Percentiles rank a stretch among this genome's conserved stretches.
phyloP scores from a whole-genome alignment of 2,329 filamentous ascomycete species.

The Aspergillus sp. region DNA sequence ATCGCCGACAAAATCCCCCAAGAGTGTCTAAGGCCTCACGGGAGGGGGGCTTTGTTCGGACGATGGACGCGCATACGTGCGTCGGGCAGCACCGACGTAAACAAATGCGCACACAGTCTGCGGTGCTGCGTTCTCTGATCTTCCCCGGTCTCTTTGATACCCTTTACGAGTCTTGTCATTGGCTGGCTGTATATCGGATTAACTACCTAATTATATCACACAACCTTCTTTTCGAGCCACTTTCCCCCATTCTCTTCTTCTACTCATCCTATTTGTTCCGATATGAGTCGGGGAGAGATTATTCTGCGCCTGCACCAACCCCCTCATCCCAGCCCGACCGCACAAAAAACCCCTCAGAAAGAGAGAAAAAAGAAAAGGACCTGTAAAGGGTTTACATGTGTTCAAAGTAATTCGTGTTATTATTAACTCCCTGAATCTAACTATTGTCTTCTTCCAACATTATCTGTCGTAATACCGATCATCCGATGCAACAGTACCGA shows the following conservation, averaged over 20 bases:
- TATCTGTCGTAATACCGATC: background rate
- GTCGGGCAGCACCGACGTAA: constrained; percentile 8
- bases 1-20: constrained; percentile 38
- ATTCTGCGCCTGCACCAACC: background rate
- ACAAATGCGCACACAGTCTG: constrained; percentile 12
- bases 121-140: constrained; percentile 31
- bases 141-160: constrained; percentile 42
- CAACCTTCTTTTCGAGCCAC: background rate
- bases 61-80: constrained; percentile 9
- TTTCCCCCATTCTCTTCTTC: constrained; percentile 8
- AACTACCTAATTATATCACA: constrained; percentile 13
- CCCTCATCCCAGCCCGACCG: no score
- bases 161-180: constrained; percentile 40
- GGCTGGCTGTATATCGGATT: constrained; percentile 34
- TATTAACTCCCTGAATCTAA: background rate
- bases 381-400: constrained; percentile 2
- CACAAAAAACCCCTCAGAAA: background rate
- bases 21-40: constrained; percentile 28
- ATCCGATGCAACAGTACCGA: background rate
- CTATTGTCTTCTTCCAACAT: background rate
- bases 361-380: constrained; percentile 1
- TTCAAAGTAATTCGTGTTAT: background rate
- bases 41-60: constrained; percentile 7
- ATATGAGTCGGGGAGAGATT: constrained; percentile 12
- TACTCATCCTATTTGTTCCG: constrained; percentile 9